Evolutionary conservation across 106 monocot species (phyloP).

Genomic region (Platanthera guangdongensis): DNA sequence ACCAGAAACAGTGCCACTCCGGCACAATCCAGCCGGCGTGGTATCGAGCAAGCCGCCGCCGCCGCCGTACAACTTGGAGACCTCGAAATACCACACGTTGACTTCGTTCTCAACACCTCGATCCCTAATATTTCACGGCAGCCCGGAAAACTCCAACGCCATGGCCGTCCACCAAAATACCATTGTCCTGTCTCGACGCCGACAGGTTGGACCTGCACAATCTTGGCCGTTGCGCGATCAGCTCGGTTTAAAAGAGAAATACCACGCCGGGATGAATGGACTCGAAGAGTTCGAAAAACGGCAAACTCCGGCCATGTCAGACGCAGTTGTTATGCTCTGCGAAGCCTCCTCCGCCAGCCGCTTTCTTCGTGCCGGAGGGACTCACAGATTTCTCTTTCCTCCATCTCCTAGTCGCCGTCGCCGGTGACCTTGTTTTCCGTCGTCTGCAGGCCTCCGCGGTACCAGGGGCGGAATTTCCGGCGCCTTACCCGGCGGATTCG

Average conservation of each 20-base stretch:
- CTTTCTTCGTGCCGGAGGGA: no score
- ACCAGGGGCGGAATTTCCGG: conserved; percentile 39
- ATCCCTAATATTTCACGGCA: neutral
- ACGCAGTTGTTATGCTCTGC: no score
- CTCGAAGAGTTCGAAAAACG: neutral
- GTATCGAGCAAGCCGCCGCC: no score
- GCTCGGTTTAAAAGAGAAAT: neutral
- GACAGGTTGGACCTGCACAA: neutral
- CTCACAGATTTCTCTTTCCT: conserved; percentile 18
- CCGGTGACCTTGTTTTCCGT: conserved; percentile 22
- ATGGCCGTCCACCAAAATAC: neutral
- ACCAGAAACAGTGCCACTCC: no score
- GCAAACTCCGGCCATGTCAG: neutral
- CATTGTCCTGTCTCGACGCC: neutral
- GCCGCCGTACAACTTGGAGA: no score
- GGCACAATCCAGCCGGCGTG: no score
- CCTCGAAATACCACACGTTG: no score
- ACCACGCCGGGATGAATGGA: neutral
- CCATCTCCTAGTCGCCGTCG: conserved; percentile 21
- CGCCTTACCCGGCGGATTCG: conserved; percentile 32
- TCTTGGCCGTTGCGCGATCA: neutral
- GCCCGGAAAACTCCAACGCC: neutral
- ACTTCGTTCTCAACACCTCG: no score
- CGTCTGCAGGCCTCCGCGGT: conserved; percentile 5
- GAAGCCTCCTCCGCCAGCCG: no score